These are phyloP conservation scores for Groenewaldozyma tartarivorans DNA, from an alignment of 805 yeast species.

Conservation along the genomic window DNA sequence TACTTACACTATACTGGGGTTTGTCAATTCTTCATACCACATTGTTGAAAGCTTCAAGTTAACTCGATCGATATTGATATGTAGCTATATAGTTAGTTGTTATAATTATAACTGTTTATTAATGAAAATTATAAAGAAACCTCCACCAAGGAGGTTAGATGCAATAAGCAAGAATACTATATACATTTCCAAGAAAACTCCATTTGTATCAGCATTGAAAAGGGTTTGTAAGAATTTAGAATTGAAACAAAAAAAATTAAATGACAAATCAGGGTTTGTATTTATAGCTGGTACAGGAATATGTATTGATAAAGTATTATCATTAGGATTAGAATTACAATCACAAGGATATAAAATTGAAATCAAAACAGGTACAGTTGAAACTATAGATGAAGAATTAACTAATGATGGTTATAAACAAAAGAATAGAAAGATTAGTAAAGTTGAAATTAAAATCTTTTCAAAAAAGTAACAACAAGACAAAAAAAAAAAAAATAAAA, in stretches of 20 bases:
- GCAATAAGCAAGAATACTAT: conserved; percentile 33
- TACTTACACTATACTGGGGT: too few species aligned
- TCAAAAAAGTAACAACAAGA: conserved; percentile 6
- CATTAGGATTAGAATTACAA: conserved; percentile 53
- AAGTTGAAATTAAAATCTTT: conserved; percentile 35
- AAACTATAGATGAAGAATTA: conserved; percentile 62
- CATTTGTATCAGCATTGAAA: conserved; percentile 65
- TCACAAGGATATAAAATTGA: conserved; percentile 46
- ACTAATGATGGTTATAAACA: conserved; percentile 13
- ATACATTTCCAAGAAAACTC: conserved; percentile 59
- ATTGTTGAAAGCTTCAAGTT: too few species aligned
- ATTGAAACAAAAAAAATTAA: conserved; percentile 36
- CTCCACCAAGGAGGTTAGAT: conserved; percentile 38
- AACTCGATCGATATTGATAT: too few species aligned
- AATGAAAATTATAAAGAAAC: conserved; percentile 40
- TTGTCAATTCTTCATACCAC: background rate
- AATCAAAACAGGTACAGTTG: conserved; percentile 51
- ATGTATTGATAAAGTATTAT: conserved; percentile 53
- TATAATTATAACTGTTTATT: background rate
- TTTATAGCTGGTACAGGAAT: conserved; percentile 69
- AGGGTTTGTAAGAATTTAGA: conserved; percentile 45
- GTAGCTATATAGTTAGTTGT: background rate
- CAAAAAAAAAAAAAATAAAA: too few species aligned
- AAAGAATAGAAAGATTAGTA: conserved; percentile 32
- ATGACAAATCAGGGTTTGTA: conserved; percentile 31